Percentiles rank a stretch among this genome's conserved stretches.
Evolutionary conservation across 192 early-diverging fungal species (phyloP).

Genomic region (Backusella australiensis): DNA sequence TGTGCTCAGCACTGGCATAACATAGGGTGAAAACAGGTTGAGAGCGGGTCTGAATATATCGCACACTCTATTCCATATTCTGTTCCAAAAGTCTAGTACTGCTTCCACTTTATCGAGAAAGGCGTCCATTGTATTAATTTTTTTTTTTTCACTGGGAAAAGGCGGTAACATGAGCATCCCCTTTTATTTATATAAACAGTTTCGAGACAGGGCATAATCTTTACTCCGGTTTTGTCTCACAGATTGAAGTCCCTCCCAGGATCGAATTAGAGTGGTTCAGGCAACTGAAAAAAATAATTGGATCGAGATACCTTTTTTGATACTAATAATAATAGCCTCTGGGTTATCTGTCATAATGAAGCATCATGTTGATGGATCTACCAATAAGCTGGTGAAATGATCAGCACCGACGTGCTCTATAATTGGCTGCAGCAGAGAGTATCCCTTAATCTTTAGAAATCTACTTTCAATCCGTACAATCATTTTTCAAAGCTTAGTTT

Average conservation of each 20-base stretch:
- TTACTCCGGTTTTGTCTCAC: neutral
- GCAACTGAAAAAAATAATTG: neutral
- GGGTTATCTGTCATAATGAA: no score
- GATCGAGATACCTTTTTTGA: no score
- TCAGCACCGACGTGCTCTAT: no score
- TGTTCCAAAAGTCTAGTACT: neutral
- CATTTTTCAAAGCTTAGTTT: neutral
- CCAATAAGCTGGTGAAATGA: no score
- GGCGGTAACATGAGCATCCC: neutral
- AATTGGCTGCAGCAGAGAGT: no score
- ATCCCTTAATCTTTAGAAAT: no score
- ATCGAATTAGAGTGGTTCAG: neutral
- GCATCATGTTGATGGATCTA: no score
- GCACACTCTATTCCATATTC: neutral
- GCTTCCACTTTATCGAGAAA: constrained; percentile 15
- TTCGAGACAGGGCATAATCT: neutral
- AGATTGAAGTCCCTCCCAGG: neutral
- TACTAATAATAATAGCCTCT: no score
- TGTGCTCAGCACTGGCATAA: neutral
- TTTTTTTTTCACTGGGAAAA: neutral
- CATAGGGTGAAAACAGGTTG: neutral
- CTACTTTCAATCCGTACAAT: no score
- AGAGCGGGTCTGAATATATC: neutral
- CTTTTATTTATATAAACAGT: no score
- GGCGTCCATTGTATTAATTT: neutral